Conservation (phyloP, 495 filamentous ascomycete genomes). For the Hypoxylon rickii region DNA sequence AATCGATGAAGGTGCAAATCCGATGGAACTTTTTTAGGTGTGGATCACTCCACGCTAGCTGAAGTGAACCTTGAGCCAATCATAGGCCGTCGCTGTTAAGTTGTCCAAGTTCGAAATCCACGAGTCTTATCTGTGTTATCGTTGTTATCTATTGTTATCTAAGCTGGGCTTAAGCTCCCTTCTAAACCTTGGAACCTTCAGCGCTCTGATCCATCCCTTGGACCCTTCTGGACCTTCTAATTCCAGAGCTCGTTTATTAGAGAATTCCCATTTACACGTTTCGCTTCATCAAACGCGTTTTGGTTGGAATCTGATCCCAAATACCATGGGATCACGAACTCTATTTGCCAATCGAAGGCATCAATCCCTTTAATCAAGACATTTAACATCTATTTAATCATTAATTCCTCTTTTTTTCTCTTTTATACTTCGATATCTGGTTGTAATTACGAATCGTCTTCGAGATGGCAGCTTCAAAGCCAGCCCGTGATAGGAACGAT, state of each 20-base stretch:
- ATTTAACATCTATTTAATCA: not conserved
- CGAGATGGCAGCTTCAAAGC: slow-evolving; percentile 19
- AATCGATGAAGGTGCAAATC: no score
- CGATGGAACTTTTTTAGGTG: slow-evolving; percentile 26
- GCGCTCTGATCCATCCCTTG: no score
- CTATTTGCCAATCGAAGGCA: slow-evolving; percentile 6
- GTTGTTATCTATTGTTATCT: no score
- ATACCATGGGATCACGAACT: not conserved
- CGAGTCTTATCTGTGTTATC: no score
- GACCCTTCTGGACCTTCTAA: no score
- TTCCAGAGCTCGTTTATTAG: no score
- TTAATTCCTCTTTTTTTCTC: not conserved
- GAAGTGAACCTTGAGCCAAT: slow-evolving; percentile 24
- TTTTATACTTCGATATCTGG: not conserved
- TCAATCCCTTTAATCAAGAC: not conserved
- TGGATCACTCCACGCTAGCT: no score
- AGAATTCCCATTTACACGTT: no score
- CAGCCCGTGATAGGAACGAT: slow-evolving; percentile 33
- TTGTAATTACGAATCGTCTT: no score
- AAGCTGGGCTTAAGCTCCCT: not conserved
- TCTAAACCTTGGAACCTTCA: not conserved
- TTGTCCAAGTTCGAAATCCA: not conserved
- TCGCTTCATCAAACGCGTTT: not conserved
- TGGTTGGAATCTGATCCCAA: not conserved
- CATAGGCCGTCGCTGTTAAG: not conserved